Conservation (phyloP, 106 monocot species). For the Dactylorhiza incarnata region DNA sequence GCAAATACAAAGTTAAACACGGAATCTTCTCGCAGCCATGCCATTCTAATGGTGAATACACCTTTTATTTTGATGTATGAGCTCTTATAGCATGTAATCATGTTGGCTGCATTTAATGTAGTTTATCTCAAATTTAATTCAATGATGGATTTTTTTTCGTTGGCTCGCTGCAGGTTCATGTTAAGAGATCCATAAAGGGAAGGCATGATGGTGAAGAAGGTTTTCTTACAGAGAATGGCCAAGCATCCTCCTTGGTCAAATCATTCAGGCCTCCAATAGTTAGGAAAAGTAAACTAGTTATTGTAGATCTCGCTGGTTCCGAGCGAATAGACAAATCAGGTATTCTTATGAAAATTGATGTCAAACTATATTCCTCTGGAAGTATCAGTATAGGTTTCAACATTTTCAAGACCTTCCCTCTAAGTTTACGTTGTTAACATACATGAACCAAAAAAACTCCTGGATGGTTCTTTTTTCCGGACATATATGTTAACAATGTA, state of each 20-base stretch:
- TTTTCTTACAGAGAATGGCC: conserved; percentile 64
- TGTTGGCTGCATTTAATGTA: neutral
- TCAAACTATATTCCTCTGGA: neutral
- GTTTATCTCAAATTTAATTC: neutral
- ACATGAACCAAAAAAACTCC: too few relatives aligned
- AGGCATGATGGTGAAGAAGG: conserved; percentile 47
- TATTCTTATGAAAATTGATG: conserved; percentile 9
- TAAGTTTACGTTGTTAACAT: too few relatives aligned
- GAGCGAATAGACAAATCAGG: conserved; percentile 97
- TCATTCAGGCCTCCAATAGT: conserved; percentile 80
- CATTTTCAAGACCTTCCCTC: too few relatives aligned
- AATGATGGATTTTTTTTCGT: neutral
- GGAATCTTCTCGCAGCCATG: conserved; percentile 98
- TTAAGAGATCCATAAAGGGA: conserved; percentile 68
- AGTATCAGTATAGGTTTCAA: neutral
- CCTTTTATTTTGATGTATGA: neutral
- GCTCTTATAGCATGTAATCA: neutral
- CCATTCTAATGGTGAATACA: conserved; percentile 77
- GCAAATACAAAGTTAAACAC: conserved; percentile 99
- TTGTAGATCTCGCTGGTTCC: conserved; percentile 96
- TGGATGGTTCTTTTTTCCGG: too few relatives aligned
- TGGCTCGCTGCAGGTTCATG: conserved; percentile 56
- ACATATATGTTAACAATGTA: too few relatives aligned
- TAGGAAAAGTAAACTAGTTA: conserved; percentile 93
- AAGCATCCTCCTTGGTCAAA: conserved; percentile 46